phyloP scores from a whole-genome alignment of 805 yeast genomes.

The Saccharomycopsis olivae region DNA sequence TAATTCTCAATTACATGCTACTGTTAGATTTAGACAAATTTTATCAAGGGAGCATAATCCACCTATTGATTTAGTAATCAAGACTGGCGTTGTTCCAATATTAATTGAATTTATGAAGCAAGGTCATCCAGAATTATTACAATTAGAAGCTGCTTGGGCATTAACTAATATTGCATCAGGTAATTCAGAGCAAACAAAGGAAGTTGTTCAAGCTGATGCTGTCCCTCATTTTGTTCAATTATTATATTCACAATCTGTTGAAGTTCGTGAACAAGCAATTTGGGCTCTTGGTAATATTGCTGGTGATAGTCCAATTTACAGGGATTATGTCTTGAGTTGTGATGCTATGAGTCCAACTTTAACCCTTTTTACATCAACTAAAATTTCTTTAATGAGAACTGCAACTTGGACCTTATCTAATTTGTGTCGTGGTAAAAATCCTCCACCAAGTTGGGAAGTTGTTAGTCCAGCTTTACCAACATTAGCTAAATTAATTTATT shows the following conservation, averaged over 20 bases:
- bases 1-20: conserved; percentile 76
- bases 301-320: conserved; percentile 84
- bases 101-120: conserved; percentile 76
- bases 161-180: conserved; percentile 97
- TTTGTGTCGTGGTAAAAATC: conserved; percentile 91
- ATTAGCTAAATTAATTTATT: conserved; percentile 79
- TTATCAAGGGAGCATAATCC: conserved; percentile 92
- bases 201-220: conserved; percentile 88
- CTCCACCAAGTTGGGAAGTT: conserved; percentile 90
- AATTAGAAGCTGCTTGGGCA: conserved; percentile 99
- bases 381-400: conserved; percentile 85
- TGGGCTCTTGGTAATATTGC: conserved; percentile 99
- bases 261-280: conserved; percentile 96
- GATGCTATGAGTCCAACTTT: conserved; percentile 87
- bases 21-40: conserved; percentile 87
- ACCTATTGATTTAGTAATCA: conserved; percentile 88
- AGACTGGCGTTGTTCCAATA: conserved; percentile 87
- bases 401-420: conserved; percentile 98
- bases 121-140: conserved; percentile 74
- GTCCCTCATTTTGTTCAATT: conserved; percentile 84
- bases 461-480: conserved; percentile 87
- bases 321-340: conserved; percentile 79
- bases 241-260: conserved; percentile 69
- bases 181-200: conserved; percentile 74
- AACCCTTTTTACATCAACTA: conserved; percentile 64